Base-by-base conservation (phyloP, 1,284 basidiomycete genomes). In the Chondrostereum purpureum region DNA sequence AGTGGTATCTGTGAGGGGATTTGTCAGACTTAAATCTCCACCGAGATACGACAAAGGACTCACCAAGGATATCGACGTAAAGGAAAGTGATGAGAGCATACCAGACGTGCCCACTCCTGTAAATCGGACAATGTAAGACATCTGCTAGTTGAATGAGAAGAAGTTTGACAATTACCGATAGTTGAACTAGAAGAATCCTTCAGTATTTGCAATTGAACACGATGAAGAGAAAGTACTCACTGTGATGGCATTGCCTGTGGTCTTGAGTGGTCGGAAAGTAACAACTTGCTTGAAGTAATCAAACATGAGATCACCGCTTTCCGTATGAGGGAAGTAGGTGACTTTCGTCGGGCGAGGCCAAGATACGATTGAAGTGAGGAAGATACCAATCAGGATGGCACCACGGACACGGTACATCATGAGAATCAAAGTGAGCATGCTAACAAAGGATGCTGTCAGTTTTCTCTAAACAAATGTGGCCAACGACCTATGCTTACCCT, bases 221-320 rank as follows among this genome's bases (percentile, higher is more conserved):
- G 18, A 22, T 0, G 27, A 45, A 42, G 46, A 44, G 49, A 42
- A 40, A 48, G 23, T 2, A 64, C 78, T 67, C 58, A 84, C 81
- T 56, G 83, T 75, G 50, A 87, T 67, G 11, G 66, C 80, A 52
- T 81, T 79, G 3, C 80, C 81, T 46, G 81, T 67, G 53, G 72
- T 72, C 48, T 72, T 55, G 31, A 92, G 61, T 14, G 77, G 80
- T 50, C 78, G 77, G 69, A 88, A 93, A 3, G 80, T 77, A 24
- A 88, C 89, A 38, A 93, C 84, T 56, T 92, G 67, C 64, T 91
- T 91, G 78, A 94, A 94, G 64, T 84, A 93, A 57, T 84, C 74
- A 60, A 92, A 94, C 24, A 82, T 69, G 21, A 72, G 72, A 60
- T 94, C 77, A 14, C 91, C 91, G 3, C 70, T 54, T 0, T 55